Percentiles rank a stretch among this genome's conserved stretches.
Evolutionary conservation across 129 eudicot species (phyloP).

Genomic region (carrot (Daucus carota)): DNA sequence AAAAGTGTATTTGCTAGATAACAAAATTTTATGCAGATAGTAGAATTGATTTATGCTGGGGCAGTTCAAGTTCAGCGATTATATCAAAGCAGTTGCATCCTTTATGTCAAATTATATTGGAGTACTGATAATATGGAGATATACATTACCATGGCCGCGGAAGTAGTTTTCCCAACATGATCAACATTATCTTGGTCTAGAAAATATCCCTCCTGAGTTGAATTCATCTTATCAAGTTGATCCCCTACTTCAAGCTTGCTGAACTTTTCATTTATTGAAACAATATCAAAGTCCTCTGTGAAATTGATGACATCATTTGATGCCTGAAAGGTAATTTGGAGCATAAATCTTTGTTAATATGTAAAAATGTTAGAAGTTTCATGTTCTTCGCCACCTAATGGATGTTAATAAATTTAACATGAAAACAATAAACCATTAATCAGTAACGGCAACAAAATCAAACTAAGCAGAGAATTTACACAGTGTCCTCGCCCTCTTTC

Average conservation of each 20-base stretch:
- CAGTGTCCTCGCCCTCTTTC: constrained; percentile 27
- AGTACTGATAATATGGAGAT: not conserved
- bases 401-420: too few relatives aligned
- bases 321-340: constrained; percentile 8
- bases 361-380: too few relatives aligned
- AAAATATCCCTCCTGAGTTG: constrained; percentile 10
- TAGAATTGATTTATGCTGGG: not conserved
- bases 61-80: too few relatives aligned
- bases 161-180: not conserved
- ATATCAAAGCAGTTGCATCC: not conserved
- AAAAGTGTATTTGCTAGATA: too few relatives aligned
- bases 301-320: constrained; percentile 11
- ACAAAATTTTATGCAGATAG: not conserved
- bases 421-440: not conserved
- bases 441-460: not conserved
- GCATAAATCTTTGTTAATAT: not conserved
- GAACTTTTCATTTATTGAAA: constrained; percentile 39
- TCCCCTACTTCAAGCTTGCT: constrained; percentile 45
- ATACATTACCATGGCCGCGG: constrained; percentile 16
- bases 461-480: constrained; percentile 12
- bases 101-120: too few relatives aligned
- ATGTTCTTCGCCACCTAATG: too few relatives aligned
- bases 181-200: constrained; percentile 12
- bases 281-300: constrained; percentile 43
- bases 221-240: constrained; percentile 26